Conservation (phyloP, 768 basidiomycete genomes). For the Leucocoprinus sp. region DNA sequence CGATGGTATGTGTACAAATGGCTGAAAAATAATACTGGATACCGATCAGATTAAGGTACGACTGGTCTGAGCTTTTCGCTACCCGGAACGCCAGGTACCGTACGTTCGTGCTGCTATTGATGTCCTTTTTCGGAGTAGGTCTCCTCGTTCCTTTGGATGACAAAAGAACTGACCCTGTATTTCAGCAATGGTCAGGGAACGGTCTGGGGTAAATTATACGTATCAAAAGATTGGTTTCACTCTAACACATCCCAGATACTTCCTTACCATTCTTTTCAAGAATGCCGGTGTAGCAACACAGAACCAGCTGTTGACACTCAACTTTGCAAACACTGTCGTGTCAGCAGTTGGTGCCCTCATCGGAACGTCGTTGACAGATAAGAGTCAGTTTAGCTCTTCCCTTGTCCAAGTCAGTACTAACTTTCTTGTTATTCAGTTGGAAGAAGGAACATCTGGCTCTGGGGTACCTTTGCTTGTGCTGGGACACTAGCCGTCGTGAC, state of each 20-base stretch:
- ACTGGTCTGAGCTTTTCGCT: conserved; percentile 42
- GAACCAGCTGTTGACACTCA: conserved; percentile 29
- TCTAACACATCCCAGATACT: conserved; percentile 24
- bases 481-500: conserved; percentile 32
- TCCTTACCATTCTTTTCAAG: conserved; percentile 33
- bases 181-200: conserved; percentile 46
- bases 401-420: background rate
- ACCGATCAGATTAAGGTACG: conserved; percentile 28
- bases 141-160: background rate
- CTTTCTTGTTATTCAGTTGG: conserved; percentile 23
- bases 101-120: conserved; percentile 39
- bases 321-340: conserved; percentile 35
- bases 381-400: conserved; percentile 17
- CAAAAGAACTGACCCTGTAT: background rate
- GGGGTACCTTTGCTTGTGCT: conserved; percentile 34
- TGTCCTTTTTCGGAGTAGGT: conserved; percentile 44
- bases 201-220: conserved; percentile 42
- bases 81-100: conserved; percentile 39
- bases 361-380: conserved; percentile 34
- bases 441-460: conserved; percentile 38
- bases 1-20: conserved; percentile 33
- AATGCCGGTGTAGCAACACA: conserved; percentile 32
- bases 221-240: too few relatives aligned
- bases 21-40: too few relatives aligned
- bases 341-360: conserved; percentile 32